Base-by-base conservation (phyloP, 768 basidiomycete species). In the Collybiopsis luxurians region DNA sequence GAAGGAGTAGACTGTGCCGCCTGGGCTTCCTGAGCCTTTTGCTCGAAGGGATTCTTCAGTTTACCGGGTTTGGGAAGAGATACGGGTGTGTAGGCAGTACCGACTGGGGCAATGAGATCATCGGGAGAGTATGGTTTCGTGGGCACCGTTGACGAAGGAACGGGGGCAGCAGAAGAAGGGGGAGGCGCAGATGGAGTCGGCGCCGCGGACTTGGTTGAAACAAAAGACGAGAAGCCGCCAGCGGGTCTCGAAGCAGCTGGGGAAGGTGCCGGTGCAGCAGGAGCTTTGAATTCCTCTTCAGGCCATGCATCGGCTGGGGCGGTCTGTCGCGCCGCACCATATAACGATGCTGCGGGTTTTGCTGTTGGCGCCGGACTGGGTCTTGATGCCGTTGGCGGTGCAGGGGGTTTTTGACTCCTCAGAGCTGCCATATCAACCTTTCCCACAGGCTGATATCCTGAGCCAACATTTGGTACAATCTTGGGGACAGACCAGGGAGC, bases 51-150 rank as follows among this genome's bases (percentile, higher is more conserved):
- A 67, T 94, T 96, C 62, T 75, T 89, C 51, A 98, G 79, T 70
- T 87, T 98, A 71, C 88, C 94, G 0, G 96, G 96, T 23, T 87
- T 80, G 21, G 85, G 81, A 9, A 98, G 79, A 51, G 83, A 82
- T 58, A 98, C 92, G 2, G 96, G 96, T 1, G 87, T 90, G 67
- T 95, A 98, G 0, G 88, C 81, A 0, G 94, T 92, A 48, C 94
- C 90, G 19, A 94, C 87, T 1, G 91, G 91, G 1, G 78, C 89
- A 61, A 96, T 95, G 4, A 84, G 84, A 69, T 95, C 92, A 0
- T 94, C 89, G 55, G 86, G 86, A 0, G 78, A 72, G 0, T 17
- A 17, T 12, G 91, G 89, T 62, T 90, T 92, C 0, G 84, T 79
- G 0, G 87, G 78, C 0, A 73, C 63, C 34, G 70, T 78, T 0